A percentile compares a stretch with the other conserved stretches of the same genome.
These are phyloP conservation scores for Epicoccum sorghinum DNA, from an alignment of 2,329 filamentous ascomycete genomes.

Conservation along the genomic window DNA sequence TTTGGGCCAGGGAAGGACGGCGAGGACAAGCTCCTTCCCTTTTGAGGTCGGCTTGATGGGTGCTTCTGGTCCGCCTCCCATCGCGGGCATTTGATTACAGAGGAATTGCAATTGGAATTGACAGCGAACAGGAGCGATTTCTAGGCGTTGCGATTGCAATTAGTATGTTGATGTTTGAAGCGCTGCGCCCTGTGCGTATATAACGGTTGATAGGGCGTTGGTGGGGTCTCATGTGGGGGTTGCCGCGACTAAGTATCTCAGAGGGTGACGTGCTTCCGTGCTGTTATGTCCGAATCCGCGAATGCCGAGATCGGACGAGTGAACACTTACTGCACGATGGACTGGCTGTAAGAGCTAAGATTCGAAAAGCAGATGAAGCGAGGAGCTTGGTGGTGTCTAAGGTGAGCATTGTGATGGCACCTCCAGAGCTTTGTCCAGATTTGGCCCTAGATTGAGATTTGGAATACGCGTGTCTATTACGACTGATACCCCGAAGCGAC, in stretches of 20 bases:
- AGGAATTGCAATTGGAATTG: neutral
- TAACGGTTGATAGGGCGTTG: neutral
- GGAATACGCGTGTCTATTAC: no score
- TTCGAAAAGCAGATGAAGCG: no score
- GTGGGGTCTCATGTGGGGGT: slow-evolving; percentile 6
- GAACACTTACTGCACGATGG: neutral
- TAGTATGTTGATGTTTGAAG: neutral
- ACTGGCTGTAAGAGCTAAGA: no score
- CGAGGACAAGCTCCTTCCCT: slow-evolving; percentile 47
- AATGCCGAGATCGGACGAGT: slow-evolving; percentile 2
- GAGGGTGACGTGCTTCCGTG: slow-evolving; percentile 14
- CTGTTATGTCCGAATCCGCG: slow-evolving; percentile 8
- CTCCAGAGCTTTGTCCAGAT: no score
- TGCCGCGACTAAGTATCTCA: neutral
- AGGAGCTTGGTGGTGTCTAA: no score
- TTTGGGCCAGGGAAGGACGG: slow-evolving; percentile 50
- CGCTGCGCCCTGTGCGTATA: neutral
- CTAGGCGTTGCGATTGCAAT: neutral
- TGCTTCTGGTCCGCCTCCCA: slow-evolving; percentile 53
- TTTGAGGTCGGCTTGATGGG: slow-evolving; percentile 18
- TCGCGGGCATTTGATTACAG: slow-evolving; percentile 38
- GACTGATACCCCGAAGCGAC: no score
- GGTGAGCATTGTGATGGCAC: no score
- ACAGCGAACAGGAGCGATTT: no score
- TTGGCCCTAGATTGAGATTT: no score